phyloP scores from a whole-genome alignment of 805 yeast genomes.

The Kluyveromyces aestuarii region DNA sequence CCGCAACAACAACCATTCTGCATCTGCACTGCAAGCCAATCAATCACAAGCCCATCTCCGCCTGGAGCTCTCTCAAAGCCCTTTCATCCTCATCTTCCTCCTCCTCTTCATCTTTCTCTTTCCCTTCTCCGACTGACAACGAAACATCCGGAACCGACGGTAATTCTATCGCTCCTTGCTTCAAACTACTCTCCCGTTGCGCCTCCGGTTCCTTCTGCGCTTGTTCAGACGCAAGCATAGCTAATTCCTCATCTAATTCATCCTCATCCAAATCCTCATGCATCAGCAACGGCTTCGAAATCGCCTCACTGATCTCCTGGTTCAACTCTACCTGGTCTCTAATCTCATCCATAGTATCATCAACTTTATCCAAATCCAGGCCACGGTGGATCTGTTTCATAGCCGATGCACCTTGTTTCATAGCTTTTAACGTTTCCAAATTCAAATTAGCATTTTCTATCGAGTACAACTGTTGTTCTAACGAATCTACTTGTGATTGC shows the following conservation, averaged over 20 bases:
- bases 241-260: conserved; percentile 91
- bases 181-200: conserved; percentile 5
- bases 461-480: conserved; percentile 83
- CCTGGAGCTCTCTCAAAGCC: conserved; percentile 72
- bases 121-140: conserved; percentile 15
- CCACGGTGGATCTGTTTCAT: conserved; percentile 95
- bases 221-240: conserved; percentile 76
- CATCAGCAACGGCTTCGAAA: conserved; percentile 82
- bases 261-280: conserved; percentile 69
- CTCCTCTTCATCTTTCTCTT: conserved; percentile 13
- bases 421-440: conserved; percentile 95
- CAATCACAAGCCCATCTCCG: conserved; percentile 74
- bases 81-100: conserved; percentile 77
- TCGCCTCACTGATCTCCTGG: conserved; percentile 93
- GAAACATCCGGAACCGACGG: conserved; percentile 40
- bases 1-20: not conserved
- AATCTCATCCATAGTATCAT: conserved; percentile 95
- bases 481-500: conserved; percentile 78
- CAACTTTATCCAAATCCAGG: conserved; percentile 92
- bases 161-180: conserved; percentile 17
- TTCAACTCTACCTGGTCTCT: conserved; percentile 93
- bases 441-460: conserved; percentile 94
- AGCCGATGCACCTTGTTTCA: conserved; percentile 96
- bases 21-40: conserved; percentile 3
- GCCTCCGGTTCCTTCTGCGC: conserved; percentile 37